phyloP scores from a whole-genome alignment of 495 filamentous ascomycete species.

The Trichoderma asperelloides region DNA sequence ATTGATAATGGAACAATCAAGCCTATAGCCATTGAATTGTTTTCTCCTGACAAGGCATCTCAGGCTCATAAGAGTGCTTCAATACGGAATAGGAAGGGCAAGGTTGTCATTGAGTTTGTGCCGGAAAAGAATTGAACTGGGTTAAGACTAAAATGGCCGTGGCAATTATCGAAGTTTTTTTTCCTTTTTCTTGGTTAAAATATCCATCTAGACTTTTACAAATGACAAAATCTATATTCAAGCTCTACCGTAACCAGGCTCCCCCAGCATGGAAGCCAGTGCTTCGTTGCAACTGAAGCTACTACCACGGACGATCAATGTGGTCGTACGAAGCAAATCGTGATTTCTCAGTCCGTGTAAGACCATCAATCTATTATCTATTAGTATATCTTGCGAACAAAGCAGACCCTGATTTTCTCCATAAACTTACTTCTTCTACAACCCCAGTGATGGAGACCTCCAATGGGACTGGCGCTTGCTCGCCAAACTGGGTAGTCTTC shows the following conservation, averaged over 20 bases:
- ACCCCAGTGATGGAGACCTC: neutral
- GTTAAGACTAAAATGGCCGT: neutral
- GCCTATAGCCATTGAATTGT: slow-evolving; percentile 42
- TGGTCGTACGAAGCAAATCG: neutral
- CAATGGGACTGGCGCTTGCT: neutral
- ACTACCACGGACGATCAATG: neutral
- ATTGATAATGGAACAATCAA: slow-evolving; percentile 37
- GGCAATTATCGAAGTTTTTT: neutral
- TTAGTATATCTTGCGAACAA: neutral
- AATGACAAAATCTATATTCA: no score
- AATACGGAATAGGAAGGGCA: slow-evolving; percentile 13
- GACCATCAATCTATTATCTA: neutral
- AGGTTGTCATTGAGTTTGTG: slow-evolving; percentile 16
- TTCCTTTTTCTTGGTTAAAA: neutral
- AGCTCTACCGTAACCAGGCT: no score
- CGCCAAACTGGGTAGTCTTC: neutral
- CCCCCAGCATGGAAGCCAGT: neutral
- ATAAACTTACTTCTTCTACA: neutral
- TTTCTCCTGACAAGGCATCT: slow-evolving; percentile 35
- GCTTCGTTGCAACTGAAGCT: neutral
- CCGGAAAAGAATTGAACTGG: neutral
- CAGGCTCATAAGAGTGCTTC: slow-evolving; percentile 29
- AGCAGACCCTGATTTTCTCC: no score
- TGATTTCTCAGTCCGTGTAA: neutral
- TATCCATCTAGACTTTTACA: neutral